phyloP scores from a whole-genome alignment of 805 yeast genomes.

The Clavispora santaluciae region DNA sequence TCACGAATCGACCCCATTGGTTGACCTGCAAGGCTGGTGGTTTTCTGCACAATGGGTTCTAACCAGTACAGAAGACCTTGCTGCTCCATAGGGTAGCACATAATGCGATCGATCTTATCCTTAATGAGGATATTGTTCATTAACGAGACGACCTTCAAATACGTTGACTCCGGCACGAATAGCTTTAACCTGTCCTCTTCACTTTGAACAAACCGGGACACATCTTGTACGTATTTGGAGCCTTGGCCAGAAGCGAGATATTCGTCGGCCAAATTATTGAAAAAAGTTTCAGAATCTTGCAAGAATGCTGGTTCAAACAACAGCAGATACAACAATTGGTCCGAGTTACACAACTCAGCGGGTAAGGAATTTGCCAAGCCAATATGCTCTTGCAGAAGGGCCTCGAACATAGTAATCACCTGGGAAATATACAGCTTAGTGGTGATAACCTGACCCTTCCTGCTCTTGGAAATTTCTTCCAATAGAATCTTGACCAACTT shows the following conservation, averaged over 20 bases:
- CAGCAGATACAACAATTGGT: conserved; percentile 48
- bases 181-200: conserved; percentile 56
- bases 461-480: conserved; percentile 50
- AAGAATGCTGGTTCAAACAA: conserved; percentile 66
- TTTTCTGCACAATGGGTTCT: conserved; percentile 30
- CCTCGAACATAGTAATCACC: conserved; percentile 66
- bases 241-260: conserved; percentile 43
- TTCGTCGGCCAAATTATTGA: conserved; percentile 42
- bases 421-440: conserved; percentile 58
- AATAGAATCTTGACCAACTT: conserved; percentile 46
- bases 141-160: conserved; percentile 48
- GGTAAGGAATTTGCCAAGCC: conserved; percentile 6
- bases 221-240: conserved; percentile 47
- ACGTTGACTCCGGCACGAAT: conserved; percentile 47
- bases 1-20: neutral
- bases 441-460: conserved; percentile 50
- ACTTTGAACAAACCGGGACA: conserved; percentile 50
- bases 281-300: conserved; percentile 51
- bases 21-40: conserved; percentile 6
- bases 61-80: conserved; percentile 62
- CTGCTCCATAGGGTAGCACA: conserved; percentile 40
- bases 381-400: conserved; percentile 39
- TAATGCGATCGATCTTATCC: conserved; percentile 50
- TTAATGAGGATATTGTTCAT: conserved; percentile 58
- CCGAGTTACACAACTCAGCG: conserved; percentile 15